Evolutionary conservation across 495 filamentous ascomycete species (phyloP), one percentile per base, ranked within the genome.

Genomic region (Aspergillus bridgeri): DNA sequence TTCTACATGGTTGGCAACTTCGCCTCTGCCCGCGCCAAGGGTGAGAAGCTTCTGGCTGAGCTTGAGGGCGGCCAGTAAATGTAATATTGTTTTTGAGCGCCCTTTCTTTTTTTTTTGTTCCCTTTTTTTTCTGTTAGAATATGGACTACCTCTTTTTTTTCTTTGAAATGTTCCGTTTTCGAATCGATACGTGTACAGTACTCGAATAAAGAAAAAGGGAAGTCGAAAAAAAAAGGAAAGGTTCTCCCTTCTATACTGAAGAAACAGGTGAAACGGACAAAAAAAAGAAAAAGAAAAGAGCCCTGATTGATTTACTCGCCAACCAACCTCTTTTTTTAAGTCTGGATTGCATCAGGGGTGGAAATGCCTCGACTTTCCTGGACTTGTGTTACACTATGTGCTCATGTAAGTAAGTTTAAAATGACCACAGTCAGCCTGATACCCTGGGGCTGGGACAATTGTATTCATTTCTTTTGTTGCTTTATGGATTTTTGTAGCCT

Each of bases 1-100:
- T 96, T 95, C 84, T 96, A 95, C 83, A 96, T 95, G 94, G 94
- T 98, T 75, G 94, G 94, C 67, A 89, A 95, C 81, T 86, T 97
- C 65, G 89, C 91, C 65, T 91, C 89, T 63, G 94, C 93, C 51
- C 87, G 89, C 70, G 88, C 82, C 69, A 98, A 98, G 91, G 94
- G 94, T 78, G 92, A 96, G 87, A 96, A 97, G 91, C 96, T 98
- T 81, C 78, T 98, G 77, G 92, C 94, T 65, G 94, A 97, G 71
- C 80, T 98, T 63, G 90, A 94, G 81, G 82, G 81, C 79, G 82
- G 81, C 79, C 80, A 75, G 65, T 88, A 87, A 81, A 81, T 78
- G 73, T 76, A 70, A 72, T 69, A 74, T 69, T 73, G 70, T 73
- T 70, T 63, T 70, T 63, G 47, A 56, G 64, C 67, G 66, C 59